Evolutionary conservation across 352 stramenopile species (phyloP).

Genomic region (Phytopythium litorale): DNA sequence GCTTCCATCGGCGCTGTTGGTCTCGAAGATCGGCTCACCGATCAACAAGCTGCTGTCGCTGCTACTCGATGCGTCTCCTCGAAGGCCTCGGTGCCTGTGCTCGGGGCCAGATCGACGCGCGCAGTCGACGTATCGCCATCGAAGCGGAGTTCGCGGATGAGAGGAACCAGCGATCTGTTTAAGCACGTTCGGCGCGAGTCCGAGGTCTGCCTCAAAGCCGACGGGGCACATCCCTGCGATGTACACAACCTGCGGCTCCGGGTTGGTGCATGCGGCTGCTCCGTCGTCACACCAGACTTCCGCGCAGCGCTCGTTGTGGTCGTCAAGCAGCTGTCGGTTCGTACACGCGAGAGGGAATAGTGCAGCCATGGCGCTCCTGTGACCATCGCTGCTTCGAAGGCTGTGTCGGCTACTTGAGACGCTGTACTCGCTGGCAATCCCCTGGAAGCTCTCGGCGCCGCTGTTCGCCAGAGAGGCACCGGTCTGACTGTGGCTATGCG

Average conservation of each 20-base stretch:
- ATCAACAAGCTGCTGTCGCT: background rate
- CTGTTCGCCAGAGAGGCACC: background rate
- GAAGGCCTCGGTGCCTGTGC: background rate
- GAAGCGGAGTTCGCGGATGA: slow-evolving; percentile 7
- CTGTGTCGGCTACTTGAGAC: background rate
- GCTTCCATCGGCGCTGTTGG: background rate
- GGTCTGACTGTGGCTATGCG: background rate
- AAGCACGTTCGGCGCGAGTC: slow-evolving; percentile 9
- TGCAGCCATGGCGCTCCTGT: background rate
- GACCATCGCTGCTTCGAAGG: background rate
- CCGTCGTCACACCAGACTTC: slow-evolving; percentile 21
- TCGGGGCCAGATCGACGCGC: background rate
- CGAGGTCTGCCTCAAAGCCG: slow-evolving; percentile 11
- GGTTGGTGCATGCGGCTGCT: background rate
- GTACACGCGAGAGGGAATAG: background rate
- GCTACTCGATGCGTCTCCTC: background rate
- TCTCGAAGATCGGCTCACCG: background rate
- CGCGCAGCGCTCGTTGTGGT: slow-evolving; percentile 12
- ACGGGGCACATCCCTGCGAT: slow-evolving; percentile 12
- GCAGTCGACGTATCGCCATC: slow-evolving; percentile 23
- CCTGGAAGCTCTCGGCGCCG: background rate
- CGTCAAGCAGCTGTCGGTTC: background rate
- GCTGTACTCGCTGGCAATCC: background rate
- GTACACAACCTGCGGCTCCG: slow-evolving; percentile 13
- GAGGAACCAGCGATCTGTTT: background rate